phyloP scores from a whole-genome alignment of 352 stramenopile species.

The Pythium grandisporangium region DNA sequence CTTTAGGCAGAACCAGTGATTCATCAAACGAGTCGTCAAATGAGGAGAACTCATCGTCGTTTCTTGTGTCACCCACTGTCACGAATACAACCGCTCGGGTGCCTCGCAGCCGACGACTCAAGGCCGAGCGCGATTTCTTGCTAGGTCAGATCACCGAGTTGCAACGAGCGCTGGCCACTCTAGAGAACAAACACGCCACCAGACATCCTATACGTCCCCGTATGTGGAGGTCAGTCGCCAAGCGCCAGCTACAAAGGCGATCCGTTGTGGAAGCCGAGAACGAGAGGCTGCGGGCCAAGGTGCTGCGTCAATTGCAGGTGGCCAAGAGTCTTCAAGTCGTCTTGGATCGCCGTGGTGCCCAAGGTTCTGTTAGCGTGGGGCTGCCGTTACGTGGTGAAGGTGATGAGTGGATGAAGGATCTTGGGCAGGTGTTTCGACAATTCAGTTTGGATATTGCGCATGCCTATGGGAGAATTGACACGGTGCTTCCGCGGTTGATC shows the following conservation, averaged over 20 bases:
- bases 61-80: background rate
- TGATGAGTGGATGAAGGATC: constrained; percentile 2
- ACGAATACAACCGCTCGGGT: background rate
- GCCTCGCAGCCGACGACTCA: constrained; percentile 1
- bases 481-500: background rate
- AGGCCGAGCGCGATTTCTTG: constrained; percentile 1
- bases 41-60: background rate
- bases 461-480: background rate
- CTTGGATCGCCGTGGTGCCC: background rate
- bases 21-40: too few species aligned
- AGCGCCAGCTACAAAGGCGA: constrained; percentile 2
- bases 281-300: constrained; percentile 1
- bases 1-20: too few species aligned
- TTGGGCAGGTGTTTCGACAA: constrained; percentile 2
- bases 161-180: constrained; percentile 1
- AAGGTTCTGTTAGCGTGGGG: background rate
- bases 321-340: constrained; percentile 6
- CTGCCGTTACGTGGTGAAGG: background rate
- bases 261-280: background rate
- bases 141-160: constrained; percentile 1
- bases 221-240: constrained; percentile 4
- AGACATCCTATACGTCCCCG: background rate
- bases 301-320: constrained; percentile 5
- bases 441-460: constrained; percentile 4
- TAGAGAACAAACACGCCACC: background rate